These are phyloP conservation scores for Phylloporus sp. DNA, from an alignment of 1,284 basidiomycete species.

Conservation along the genomic window DNA sequence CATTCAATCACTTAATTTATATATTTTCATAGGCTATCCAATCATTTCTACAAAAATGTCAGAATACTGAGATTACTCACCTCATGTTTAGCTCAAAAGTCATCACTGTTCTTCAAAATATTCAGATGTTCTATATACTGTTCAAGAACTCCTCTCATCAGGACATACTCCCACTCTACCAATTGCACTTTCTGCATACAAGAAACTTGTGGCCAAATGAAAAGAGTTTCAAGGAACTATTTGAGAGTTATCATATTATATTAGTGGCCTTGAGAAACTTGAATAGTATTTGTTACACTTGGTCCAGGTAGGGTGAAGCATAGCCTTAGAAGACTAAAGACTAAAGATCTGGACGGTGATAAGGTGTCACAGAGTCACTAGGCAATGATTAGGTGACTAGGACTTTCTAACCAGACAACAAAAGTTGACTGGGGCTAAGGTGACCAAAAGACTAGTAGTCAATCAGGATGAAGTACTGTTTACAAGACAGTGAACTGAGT, in stretches of 20 bases:
- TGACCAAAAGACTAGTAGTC: too few species aligned
- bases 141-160: conserved; percentile 2
- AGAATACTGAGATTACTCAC: background rate
- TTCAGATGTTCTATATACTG: conserved; percentile 1
- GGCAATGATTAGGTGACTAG: too few species aligned
- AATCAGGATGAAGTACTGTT: too few species aligned
- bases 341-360: too few species aligned
- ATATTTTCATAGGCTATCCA: background rate
- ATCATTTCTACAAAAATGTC: conserved; percentile 2
- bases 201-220: background rate
- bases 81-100: background rate
- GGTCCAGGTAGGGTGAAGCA: too few species aligned
- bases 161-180: conserved; percentile 2
- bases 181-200: conserved; percentile 2
- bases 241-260: background rate
- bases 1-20: background rate
- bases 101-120: background rate
- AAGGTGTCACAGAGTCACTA: too few species aligned
- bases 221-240: background rate
- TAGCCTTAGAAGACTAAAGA: too few species aligned
- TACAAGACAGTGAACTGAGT: too few species aligned
- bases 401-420: too few species aligned
- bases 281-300: too few species aligned
- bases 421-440: too few species aligned
- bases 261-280: background rate